Conservation (phyloP, 2,329 filamentous ascomycete species). For the Pezicula neosporulosa region DNA sequence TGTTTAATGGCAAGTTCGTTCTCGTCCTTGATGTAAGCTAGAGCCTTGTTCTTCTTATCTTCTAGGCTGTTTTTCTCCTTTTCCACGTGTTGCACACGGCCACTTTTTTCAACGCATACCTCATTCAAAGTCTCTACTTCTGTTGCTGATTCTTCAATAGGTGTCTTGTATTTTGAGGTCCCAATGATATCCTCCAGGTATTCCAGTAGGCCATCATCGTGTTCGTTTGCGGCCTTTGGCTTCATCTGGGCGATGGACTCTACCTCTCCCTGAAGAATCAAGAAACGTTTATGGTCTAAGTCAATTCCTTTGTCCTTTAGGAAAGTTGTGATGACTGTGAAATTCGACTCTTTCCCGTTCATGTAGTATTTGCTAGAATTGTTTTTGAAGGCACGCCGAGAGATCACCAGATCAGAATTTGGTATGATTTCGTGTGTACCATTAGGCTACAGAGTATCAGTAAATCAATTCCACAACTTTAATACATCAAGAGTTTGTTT, state of each 20-base stretch:
- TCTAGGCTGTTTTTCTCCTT: slow-evolving; percentile 92
- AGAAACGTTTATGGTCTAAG: slow-evolving; percentile 94
- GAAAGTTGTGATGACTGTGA: slow-evolving; percentile 84
- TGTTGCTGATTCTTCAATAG: slow-evolving; percentile 88
- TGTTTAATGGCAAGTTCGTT: slow-evolving; percentile 90
- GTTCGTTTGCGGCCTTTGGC: slow-evolving; percentile 88
- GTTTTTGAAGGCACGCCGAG: slow-evolving; percentile 92
- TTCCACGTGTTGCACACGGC: slow-evolving; percentile 93
- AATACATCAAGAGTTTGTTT: slow-evolving; percentile 23
- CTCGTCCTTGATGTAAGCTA: slow-evolving; percentile 86
- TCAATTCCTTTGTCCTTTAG: slow-evolving; percentile 88
- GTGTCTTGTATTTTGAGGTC: slow-evolving; percentile 96
- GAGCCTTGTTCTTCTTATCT: slow-evolving; percentile 93
- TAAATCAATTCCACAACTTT: background rate
- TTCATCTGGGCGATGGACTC: slow-evolving; percentile 99
- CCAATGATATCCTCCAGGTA: slow-evolving; percentile 99
- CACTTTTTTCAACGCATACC: slow-evolving; percentile 90
- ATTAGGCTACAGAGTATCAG: slow-evolving; percentile 47
- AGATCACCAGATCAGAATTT: slow-evolving; percentile 82
- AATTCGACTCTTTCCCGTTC: slow-evolving; percentile 84
- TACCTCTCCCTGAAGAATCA: slow-evolving; percentile 96
- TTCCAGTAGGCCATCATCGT: slow-evolving; percentile 92
- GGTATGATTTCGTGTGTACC: slow-evolving; percentile 76
- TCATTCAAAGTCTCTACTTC: slow-evolving; percentile 94
- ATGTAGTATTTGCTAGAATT: slow-evolving; percentile 99